Conservation (phyloP, 2,329 filamentous ascomycete species). For the Lecanosticta acicola region DNA sequence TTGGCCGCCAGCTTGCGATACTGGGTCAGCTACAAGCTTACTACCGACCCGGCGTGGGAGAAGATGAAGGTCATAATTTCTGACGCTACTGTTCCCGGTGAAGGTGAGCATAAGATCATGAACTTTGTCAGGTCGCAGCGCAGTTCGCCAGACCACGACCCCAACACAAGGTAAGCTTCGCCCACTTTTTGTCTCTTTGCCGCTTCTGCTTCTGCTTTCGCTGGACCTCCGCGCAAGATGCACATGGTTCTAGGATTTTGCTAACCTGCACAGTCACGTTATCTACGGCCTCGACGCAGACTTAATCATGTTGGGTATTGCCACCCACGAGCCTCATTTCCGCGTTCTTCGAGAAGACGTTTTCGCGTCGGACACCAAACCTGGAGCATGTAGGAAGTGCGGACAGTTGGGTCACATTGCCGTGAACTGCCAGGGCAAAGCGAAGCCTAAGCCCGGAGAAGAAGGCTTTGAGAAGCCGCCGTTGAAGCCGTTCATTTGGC, state of each 20-base stretch:
- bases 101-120: constrained; percentile 99
- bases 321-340: constrained; percentile 96
- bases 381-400: constrained; percentile 78
- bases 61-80: constrained; percentile 97
- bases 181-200: constrained; percentile 8
- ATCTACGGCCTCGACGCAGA: constrained; percentile 98
- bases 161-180: constrained; percentile 60
- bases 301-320: constrained; percentile 95
- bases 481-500: constrained; percentile 95
- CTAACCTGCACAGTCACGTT: constrained; percentile 63
- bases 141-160: constrained; percentile 82
- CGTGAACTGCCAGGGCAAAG: constrained; percentile 72
- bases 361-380: constrained; percentile 81
- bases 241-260: constrained; percentile 1
- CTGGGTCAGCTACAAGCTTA: constrained; percentile 96
- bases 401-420: constrained; percentile 89
- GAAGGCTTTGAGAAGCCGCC: constrained; percentile 72
- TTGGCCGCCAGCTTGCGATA: constrained; percentile 85
- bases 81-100: constrained; percentile 92
- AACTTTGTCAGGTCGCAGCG: constrained; percentile 92
- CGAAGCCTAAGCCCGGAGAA: constrained; percentile 65
- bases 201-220: constrained; percentile 11
- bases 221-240: constrained; percentile 1
- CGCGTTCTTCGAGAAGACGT: constrained; percentile 94
- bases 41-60: constrained; percentile 92